phyloP scores from a whole-genome alignment of 495 filamentous ascomycete genomes.

The Podospora australis region DNA sequence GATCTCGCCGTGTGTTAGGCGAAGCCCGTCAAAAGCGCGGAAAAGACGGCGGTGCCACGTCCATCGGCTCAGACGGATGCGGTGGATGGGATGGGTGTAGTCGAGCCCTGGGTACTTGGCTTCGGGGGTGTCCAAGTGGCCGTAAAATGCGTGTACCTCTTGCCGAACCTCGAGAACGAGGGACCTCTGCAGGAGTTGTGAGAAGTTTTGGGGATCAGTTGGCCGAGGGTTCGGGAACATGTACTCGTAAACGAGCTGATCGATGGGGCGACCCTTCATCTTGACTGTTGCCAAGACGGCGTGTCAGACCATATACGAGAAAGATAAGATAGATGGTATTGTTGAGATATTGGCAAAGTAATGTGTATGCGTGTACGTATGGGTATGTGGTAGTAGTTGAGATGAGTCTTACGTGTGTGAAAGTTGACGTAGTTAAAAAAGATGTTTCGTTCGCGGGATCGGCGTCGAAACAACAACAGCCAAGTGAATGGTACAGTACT shows the following conservation, averaged over 20 bases:
- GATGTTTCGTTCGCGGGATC: slow-evolving; percentile 5
- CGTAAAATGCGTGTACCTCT: slow-evolving; percentile 81
- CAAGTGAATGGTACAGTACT: background rate
- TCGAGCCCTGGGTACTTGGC: slow-evolving; percentile 88
- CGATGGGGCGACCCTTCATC: slow-evolving; percentile 49
- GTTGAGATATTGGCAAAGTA: background rate
- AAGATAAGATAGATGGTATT: background rate
- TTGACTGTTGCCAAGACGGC: slow-evolving; percentile 14
- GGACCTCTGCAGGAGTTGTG: slow-evolving; percentile 47
- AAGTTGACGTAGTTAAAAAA: background rate
- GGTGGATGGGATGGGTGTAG: slow-evolving; percentile 74
- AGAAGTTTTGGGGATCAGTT: slow-evolving; percentile 47
- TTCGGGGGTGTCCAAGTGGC: slow-evolving; percentile 74
- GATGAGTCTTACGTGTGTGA: background rate
- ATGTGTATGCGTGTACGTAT: too few species aligned
- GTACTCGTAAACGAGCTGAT: slow-evolving; percentile 48
- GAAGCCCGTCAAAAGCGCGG: slow-evolving; percentile 70
- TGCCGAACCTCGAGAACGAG: slow-evolving; percentile 85
- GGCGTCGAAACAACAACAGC: slow-evolving; percentile 3
- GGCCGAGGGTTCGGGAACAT: slow-evolving; percentile 49
- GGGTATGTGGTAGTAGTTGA: too few species aligned
- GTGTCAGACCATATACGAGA: background rate
- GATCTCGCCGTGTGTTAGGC: slow-evolving; percentile 73
- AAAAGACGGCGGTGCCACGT: slow-evolving; percentile 77
- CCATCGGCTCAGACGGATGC: slow-evolving; percentile 75